A percentile compares a stretch with the other conserved stretches of the same genome.
These are phyloP conservation scores for Camellia granthamiana DNA, from an alignment of 148 eudicot species.

Conservation along the genomic window DNA sequence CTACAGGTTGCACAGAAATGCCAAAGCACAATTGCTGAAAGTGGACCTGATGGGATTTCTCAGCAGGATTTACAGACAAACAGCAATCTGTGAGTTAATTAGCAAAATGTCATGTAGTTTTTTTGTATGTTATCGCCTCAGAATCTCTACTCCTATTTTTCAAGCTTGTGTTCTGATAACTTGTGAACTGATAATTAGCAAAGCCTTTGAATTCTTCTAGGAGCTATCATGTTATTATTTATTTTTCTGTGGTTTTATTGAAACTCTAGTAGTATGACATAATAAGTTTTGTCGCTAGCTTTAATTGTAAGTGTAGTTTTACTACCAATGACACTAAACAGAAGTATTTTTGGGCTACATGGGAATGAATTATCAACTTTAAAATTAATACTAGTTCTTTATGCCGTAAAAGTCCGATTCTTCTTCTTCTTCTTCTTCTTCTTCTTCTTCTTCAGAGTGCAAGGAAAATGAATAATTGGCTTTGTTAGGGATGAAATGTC, in stretches of 20 bases:
- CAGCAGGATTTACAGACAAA: slow-evolving; percentile 79
- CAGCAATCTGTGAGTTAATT: slow-evolving; percentile 67
- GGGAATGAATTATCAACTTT: background rate
- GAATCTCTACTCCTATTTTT: background rate
- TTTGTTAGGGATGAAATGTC: background rate
- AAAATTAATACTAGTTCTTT: background rate
- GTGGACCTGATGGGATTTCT: slow-evolving; percentile 78
- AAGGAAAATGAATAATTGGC: background rate
- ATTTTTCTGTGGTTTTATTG: background rate
- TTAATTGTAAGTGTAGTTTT: background rate
- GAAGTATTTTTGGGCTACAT: background rate
- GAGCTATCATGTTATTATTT: slow-evolving; percentile 1
- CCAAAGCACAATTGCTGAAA: slow-evolving; percentile 71
- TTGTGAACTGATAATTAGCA: background rate
- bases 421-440: background rate
- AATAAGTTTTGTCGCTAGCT: background rate
- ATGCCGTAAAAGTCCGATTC: background rate
- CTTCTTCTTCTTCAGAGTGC: background rate
- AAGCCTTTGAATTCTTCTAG: background rate
- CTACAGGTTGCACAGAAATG: slow-evolving; percentile 95
- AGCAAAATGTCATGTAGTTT: background rate
- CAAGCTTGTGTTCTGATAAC: background rate
- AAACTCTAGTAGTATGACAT: background rate
- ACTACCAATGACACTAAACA: background rate
- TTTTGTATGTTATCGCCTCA: background rate